These are phyloP conservation scores for Xylariaceae sp. DNA, from an alignment of 2,329 filamentous ascomycete species.

Conservation along the genomic window DNA sequence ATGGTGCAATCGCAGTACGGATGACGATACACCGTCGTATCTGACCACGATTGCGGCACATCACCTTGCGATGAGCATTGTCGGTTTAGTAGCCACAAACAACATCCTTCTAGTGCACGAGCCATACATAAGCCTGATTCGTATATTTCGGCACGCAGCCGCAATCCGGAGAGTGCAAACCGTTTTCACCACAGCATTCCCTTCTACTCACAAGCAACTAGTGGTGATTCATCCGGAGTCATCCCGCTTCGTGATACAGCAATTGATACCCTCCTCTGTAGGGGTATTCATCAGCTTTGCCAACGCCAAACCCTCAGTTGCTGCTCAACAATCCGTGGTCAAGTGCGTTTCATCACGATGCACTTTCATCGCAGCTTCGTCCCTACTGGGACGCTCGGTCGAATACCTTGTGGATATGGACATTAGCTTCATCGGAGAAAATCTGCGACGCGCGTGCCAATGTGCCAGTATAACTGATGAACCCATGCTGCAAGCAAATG, in stretches of 20 bases:
- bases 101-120: constrained; percentile 3
- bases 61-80: constrained; percentile 1
- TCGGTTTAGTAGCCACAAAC: background rate
- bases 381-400: background rate
- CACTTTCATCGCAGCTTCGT: background rate
- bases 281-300: background rate
- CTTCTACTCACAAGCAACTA: background rate
- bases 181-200: constrained; percentile 2
- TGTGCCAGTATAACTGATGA: too few species aligned
- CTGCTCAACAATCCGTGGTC: background rate
- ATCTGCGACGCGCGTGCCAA: background rate
- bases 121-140: background rate
- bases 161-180: background rate
- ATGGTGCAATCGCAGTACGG: background rate
- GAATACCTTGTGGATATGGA: background rate
- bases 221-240: background rate
- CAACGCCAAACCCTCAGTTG: background rate
- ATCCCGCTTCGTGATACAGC: background rate
- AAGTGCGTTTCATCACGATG: background rate
- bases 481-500: background rate
- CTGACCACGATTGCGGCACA: constrained; percentile 1
- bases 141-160: background rate
- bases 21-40: background rate
- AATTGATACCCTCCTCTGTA: background rate
- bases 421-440: background rate